A percentile compares a stretch with the other conserved stretches of the same genome.
These are phyloP conservation scores for Lactifluus pinguis DNA, from an alignment of 768 basidiomycete genomes.

Conservation along the genomic window DNA sequence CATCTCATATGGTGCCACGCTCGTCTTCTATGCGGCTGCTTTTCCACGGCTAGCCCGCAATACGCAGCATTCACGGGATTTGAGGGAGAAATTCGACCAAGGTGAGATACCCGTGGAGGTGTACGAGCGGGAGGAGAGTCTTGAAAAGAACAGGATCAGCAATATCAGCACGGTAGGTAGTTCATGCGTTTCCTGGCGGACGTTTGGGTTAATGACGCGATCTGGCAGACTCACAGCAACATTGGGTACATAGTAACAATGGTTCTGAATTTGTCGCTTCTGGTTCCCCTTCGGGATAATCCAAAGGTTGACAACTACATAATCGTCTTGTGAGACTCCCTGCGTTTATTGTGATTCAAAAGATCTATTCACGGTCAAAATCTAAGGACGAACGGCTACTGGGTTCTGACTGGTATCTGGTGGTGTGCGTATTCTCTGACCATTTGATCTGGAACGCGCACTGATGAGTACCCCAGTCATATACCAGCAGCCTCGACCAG, in stretches of 20 bases:
- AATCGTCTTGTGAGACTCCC: conserved; percentile 47
- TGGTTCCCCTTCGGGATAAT: conserved; percentile 52
- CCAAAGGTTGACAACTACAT: conserved; percentile 68
- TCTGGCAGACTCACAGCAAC: conserved; percentile 57
- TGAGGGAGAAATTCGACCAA: conserved; percentile 47
- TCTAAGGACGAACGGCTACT: conserved; percentile 56
- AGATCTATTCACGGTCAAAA: not conserved
- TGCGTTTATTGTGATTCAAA: not conserved
- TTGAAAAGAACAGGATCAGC: conserved; percentile 80
- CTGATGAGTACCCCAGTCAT: conserved; percentile 41
- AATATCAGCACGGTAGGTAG: conserved; percentile 64
- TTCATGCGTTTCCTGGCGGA: conserved; percentile 11
- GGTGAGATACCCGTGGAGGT: conserved; percentile 52
- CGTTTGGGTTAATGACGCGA: not conserved
- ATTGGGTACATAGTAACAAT: conserved; percentile 62
- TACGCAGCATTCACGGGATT: conserved; percentile 48
- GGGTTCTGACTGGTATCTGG: conserved; percentile 77
- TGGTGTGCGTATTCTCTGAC: conserved; percentile 53
- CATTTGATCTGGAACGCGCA: not conserved
- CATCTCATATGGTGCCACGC: conserved; percentile 69
- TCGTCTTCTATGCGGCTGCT: conserved; percentile 70
- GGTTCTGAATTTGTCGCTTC: conserved; percentile 57
- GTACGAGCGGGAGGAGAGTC: conserved; percentile 65
- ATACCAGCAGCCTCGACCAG: conserved; percentile 78
- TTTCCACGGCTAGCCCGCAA: conserved; percentile 80